Base-by-base conservation (phyloP, 371 early-diverging fungal species). In the Mucor racemosus region DNA sequence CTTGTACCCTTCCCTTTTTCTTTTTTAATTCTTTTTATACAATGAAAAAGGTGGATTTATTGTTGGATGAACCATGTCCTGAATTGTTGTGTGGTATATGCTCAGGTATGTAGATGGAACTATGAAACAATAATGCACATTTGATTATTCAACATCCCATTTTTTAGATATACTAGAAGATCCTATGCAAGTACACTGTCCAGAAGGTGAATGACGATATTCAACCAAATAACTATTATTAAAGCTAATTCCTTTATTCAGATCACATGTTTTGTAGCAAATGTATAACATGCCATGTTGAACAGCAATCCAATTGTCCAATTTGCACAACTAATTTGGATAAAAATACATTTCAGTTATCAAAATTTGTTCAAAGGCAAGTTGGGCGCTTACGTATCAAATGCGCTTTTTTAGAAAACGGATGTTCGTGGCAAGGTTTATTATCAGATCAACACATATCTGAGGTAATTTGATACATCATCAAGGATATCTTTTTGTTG, bases 161-260 rank as follows among this genome's bases (percentile, higher is more conserved):
- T 41, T 38, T 5, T 31, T 60, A 84, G 84, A 81, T 66, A 69
- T 81, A 15, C 65, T 84, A 54, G 84, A 84, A 21, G 81, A 81
- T 17, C 84, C 84, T 21, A 74, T 84, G 19, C 84, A 84, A 69
- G 80, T 84, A 10, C 84, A 73, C 35, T 84, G 84, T 71, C 77
- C 84, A 40, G 84, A 84, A 81, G 84, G 84, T 84, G 72, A 54
- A 26, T 26, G 26, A 26, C 3, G 26, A 26, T 26, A 26, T 26
- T 26, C 31, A 10, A n/a, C 40, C 21, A 34, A 31, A 13, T 5
- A 55, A 39, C 57, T 14, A 33, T 13, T 6, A 57, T 0, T 34
- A 0, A 48, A 10, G 48, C 35, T 42, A 14, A 36, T 17, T 21
- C 10, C 50, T 9, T 44, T 34, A 19, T 21, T 44, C 67, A 84